phyloP scores from a whole-genome alignment of 2,329 filamentous ascomycete species.

The Colletotrichum gloeosporioides region DNA sequence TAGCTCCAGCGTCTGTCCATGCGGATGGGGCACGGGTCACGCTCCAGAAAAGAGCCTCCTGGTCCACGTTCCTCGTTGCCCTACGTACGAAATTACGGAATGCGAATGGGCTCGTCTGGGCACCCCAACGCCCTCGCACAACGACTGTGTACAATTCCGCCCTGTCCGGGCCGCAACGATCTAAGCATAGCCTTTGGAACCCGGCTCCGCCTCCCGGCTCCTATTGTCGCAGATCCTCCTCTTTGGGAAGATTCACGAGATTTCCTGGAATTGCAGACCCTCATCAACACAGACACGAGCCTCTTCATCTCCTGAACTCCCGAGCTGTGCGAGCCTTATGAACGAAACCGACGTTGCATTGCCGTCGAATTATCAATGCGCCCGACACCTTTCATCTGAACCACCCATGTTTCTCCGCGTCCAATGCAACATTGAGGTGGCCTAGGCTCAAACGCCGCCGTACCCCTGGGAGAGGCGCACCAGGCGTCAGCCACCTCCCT shows the following conservation, averaged over 20 bases:
- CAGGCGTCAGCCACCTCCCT: background rate
- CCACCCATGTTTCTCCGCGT: background rate
- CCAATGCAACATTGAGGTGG: background rate
- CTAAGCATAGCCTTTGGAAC: background rate
- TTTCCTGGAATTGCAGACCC: slow-evolving; percentile 6
- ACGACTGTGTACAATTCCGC: background rate
- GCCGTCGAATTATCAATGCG: background rate
- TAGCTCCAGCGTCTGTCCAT: background rate
- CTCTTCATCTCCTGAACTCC: slow-evolving; percentile 6
- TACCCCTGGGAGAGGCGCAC: background rate
- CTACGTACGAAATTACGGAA: slow-evolving; percentile 11
- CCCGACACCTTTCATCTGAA: background rate
- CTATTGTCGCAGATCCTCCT: slow-evolving; percentile 13
- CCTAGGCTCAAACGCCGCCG: background rate
- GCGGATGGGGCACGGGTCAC: background rate
- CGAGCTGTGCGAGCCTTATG: background rate
- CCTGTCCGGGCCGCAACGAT: background rate
- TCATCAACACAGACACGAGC: background rate
- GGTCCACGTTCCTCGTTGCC: slow-evolving; percentile 4
- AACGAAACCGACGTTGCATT: slow-evolving; percentile 8
- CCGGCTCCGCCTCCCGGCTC: slow-evolving; percentile 13
- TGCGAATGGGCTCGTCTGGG: background rate
- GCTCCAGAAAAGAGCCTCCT: slow-evolving; percentile 1
- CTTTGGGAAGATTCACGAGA: slow-evolving; percentile 2
- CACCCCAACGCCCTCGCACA: background rate